Conservation (phyloP, 2,329 filamentous ascomycete genomes). For the Stachybotrys elegans region DNA sequence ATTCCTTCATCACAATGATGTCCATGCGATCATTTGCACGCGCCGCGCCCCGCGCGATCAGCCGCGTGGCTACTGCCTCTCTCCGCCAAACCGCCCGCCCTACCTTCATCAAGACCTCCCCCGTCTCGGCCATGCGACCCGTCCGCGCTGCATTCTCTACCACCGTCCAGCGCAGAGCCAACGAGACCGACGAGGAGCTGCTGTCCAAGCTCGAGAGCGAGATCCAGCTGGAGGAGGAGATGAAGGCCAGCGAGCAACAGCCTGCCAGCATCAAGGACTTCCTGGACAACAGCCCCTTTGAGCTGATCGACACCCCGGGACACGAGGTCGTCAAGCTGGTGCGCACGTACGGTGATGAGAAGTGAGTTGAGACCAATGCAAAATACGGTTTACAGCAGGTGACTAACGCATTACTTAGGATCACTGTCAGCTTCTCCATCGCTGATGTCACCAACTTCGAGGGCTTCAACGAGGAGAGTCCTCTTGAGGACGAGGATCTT, state of each 20-base stretch:
- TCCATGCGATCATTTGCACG: conserved; percentile 62
- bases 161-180: conserved; percentile 31
- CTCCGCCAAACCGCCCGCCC: conserved; percentile 47
- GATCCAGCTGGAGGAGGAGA: conserved; percentile 76
- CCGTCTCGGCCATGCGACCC: conserved; percentile 23
- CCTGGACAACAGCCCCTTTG: conserved; percentile 77
- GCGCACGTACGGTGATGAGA: conserved; percentile 81
- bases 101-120: conserved; percentile 40
- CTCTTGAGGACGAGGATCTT: conserved; percentile 34
- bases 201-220: conserved; percentile 81
- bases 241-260: conserved; percentile 66
- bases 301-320: conserved; percentile 76
- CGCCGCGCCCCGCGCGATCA: conserved; percentile 59
- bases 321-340: conserved; percentile 84
- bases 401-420: conserved; percentile 22
- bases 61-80: conserved; percentile 50
- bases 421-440: conserved; percentile 39
- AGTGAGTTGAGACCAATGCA: conserved; percentile 48
- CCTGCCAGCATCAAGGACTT: conserved; percentile 82
- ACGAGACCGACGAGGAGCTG: conserved; percentile 70
- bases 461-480: conserved; percentile 27
- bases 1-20: conserved; percentile 51
- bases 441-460: conserved; percentile 35
- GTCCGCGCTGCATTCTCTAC: conserved; percentile 44
- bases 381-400: background rate